Evolutionary conservation across 495 filamentous ascomycete genomes (phyloP), one percentile per base, ranked within the genome.

Genomic region (Penicillium lagena): DNA sequence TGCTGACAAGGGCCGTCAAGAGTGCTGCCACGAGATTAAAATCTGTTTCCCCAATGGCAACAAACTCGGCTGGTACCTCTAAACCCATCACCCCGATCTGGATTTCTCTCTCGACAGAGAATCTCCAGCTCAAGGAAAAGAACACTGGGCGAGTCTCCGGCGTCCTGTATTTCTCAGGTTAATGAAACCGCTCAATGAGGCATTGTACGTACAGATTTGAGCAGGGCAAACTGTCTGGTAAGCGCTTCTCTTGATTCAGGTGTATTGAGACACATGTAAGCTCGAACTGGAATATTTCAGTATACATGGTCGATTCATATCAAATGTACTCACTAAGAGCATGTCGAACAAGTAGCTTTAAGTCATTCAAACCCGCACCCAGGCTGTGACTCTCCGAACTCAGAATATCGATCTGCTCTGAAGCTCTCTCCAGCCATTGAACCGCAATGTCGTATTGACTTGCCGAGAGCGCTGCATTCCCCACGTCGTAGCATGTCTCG

Each of bases 361-460:
- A 70, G 39, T 90, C 82, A 11, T 63, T 22, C 7, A 41, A 12
- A 7, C 12, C 7, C 12, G 76, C 79, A 50, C 82, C 72, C 1
- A 80, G 45, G 42, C 80, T 77, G 33, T 52, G 44, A 22, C 22
- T 22, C 22, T 22, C 22, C 22, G 22, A 22, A 22, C 4, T 6
- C 22, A 22, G 22, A 3, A 22, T 22, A 22, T 75, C 66, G 30
- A 91, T 68, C 32, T 79, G 56, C 13, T 82, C 71, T 42, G 80
- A 67, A 4, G 88, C 79, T 46, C 83, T 73, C 42, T 83, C 75
- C n/a, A 95, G 62, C 91, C 90, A 95, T 56, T 77, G 80, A 7
- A 73, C 58, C 10, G 86, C 81, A 10, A 73, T 46, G 4, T 67
- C 58, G 53, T 70, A 77, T 48, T 82, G 66, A n/a, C 65, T 55